Conservation (phyloP, 2,329 filamentous ascomycete species). For the Penicillium sp. region DNA sequence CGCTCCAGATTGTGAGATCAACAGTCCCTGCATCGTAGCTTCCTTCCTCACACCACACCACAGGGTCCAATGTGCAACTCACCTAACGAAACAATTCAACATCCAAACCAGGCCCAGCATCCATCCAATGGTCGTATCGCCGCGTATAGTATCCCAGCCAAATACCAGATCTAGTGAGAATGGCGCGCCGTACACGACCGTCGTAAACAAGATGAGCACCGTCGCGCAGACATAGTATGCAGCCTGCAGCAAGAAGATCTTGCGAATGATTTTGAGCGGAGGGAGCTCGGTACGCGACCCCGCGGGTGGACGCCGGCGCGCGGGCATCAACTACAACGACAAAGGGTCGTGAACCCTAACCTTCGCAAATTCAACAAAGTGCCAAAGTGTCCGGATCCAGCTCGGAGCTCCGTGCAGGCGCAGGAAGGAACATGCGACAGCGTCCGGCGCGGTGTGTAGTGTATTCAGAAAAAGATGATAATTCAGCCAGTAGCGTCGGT, state of each 20-base stretch:
- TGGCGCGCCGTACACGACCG: slow-evolving; percentile 63
- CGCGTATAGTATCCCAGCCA: slow-evolving; percentile 64
- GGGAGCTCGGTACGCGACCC: slow-evolving; percentile 68
- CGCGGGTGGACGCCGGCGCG: slow-evolving; percentile 61
- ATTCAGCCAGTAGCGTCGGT: not conserved
- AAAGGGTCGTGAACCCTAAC: not conserved
- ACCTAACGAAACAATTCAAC: slow-evolving; percentile 66
- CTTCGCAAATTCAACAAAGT: not conserved
- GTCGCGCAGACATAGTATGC: slow-evolving; percentile 65
- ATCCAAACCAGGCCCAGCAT: slow-evolving; percentile 69
- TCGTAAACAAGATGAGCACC: slow-evolving; percentile 66
- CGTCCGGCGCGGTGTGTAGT: not conserved
- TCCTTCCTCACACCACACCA: not conserved
- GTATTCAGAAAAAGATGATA: not conserved
- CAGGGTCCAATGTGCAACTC: slow-evolving; percentile 37
- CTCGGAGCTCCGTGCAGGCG: slow-evolving; percentile 8
- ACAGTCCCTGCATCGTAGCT: slow-evolving; percentile 5
- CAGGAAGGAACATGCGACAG: slow-evolving; percentile 5
- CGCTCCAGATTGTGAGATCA: not conserved
- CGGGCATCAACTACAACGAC: slow-evolving; percentile 36
- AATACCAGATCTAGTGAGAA: slow-evolving; percentile 62
- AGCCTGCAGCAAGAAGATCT: slow-evolving; percentile 65
- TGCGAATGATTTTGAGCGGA: slow-evolving; percentile 65
- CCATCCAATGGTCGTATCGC: slow-evolving; percentile 71
- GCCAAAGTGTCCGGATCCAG: slow-evolving; percentile 4